phyloP scores from a whole-genome alignment of 306 rosid genomes.

The Delonix regia region DNA sequence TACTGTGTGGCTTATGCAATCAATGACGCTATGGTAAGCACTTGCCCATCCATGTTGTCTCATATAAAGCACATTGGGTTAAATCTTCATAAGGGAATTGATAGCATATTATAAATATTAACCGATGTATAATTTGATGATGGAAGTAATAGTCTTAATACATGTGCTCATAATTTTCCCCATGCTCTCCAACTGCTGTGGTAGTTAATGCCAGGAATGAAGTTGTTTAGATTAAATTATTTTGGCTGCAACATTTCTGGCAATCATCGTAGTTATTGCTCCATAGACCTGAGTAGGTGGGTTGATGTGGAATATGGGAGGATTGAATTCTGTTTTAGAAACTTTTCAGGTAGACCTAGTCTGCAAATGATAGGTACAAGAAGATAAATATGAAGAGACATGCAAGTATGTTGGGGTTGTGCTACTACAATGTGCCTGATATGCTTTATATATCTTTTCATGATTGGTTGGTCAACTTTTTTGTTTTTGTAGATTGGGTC shows the following conservation, averaged over 20 bases:
- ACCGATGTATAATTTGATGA: neutral
- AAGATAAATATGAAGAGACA: neutral
- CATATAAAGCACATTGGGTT: constrained; percentile 17
- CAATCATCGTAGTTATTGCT: neutral
- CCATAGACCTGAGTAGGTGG: neutral
- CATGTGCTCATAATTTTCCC: neutral
- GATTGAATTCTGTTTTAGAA: neutral
- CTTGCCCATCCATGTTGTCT: constrained; percentile 15
- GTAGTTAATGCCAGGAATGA: neutral
- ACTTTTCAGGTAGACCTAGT: neutral
- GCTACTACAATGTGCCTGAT: neutral
- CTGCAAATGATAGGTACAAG: neutral
- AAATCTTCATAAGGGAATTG: constrained; percentile 19
- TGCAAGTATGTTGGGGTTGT: neutral
- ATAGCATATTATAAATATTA: constrained; percentile 3
- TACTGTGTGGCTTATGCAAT: constrained; percentile 93
- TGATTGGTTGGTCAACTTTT: neutral
- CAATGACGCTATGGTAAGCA: constrained; percentile 84
- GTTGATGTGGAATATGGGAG: neutral
- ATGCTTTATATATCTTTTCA: no score
- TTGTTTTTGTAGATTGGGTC: neutral
- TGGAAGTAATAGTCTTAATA: neutral
- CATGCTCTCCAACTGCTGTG: neutral
- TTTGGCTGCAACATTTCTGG: constrained; percentile 9
- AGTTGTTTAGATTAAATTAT: neutral